These are phyloP conservation scores for Boletus barrowsii DNA, from an alignment of 768 basidiomycete genomes.

Conservation along the genomic window DNA sequence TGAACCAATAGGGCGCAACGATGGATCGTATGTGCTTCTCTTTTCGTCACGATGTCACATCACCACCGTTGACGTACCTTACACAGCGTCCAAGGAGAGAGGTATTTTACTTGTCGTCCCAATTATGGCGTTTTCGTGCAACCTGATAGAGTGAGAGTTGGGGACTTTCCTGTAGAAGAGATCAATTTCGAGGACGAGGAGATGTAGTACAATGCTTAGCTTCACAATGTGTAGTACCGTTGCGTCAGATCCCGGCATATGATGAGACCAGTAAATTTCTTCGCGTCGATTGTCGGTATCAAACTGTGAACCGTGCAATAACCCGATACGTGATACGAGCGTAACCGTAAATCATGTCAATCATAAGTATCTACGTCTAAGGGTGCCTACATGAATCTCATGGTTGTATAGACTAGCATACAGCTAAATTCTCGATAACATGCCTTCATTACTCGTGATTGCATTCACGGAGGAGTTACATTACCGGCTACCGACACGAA, in stretches of 20 bases:
- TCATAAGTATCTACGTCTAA: neutral
- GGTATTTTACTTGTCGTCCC: slow-evolving; percentile 79
- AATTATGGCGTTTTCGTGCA: slow-evolving; percentile 86
- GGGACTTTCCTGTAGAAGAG: slow-evolving; percentile 86
- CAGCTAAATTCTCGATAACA: neutral
- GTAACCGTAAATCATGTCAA: neutral
- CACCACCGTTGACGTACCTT: too few relatives aligned
- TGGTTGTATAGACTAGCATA: neutral
- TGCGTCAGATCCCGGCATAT: neutral
- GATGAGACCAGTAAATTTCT: neutral
- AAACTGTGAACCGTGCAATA: neutral
- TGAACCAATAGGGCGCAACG: slow-evolving; percentile 93
- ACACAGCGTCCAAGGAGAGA: slow-evolving; percentile 72
- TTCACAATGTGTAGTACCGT: neutral
- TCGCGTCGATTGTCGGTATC: neutral
- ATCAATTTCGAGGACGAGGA: slow-evolving; percentile 75
- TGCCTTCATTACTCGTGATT: too few relatives aligned
- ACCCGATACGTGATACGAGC: neutral
- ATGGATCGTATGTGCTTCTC: slow-evolving; percentile 73
- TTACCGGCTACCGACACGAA: neutral
- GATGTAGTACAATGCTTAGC: slow-evolving; percentile 41
- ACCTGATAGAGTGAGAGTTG: slow-evolving; percentile 74
- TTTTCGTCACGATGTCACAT: neutral
- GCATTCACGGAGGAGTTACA: neutral
- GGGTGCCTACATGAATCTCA: neutral